Evolutionary conservation across 2,329 filamentous ascomycete genomes (phyloP), one percentile per base, ranked within the genome.

Genomic region (Fusarium humuli): DNA sequence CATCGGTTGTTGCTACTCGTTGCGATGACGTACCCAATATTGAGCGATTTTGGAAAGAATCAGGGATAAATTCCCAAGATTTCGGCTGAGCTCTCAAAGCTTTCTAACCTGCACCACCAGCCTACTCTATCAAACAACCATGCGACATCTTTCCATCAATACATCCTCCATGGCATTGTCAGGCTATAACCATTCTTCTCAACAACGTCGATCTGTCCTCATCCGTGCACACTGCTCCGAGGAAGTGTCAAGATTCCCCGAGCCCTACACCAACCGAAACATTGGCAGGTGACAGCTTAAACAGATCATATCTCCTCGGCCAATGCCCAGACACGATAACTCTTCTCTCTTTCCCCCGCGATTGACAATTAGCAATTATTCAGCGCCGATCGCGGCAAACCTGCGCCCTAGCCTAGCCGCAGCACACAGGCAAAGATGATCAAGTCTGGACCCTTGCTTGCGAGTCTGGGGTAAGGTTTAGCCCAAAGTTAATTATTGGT

Each of bases 331-430:
- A 18, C 23, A 45, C 2, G 25, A 16, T 12, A 13, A 13, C 2
- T 2, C 18, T 14, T 9, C 4, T 10, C 25, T 3, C 12, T 27
- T 13, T 29, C 10, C 27, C 25, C 6, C 8, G n/a, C 10, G 23
- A 6, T 13, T 62, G 18, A 16, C 22, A 29, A 29, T 27, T 48
- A 13, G 23, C 23, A 45, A 48, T 49, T 49, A 52, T 55, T 14
- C 45, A 29, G 20, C 30, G 47, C 63, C 47, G 55, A 66, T 55
- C 55, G n/a, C 32, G 42, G 47, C n/a, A 52, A 52, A 64, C 45
- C 40, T 20, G 40, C 29, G 27, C 59, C 37, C 59, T 27, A 27
- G 27, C 30, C 32, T 52, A 50, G 41, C 37, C 52, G 59, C 30
- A 27, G 23, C 22, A 60, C 32, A 29, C n/a, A n/a, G 42, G 14